Base-by-base conservation (phyloP, 2,329 filamentous ascomycete genomes). In the Alternaria arborescens region DNA sequence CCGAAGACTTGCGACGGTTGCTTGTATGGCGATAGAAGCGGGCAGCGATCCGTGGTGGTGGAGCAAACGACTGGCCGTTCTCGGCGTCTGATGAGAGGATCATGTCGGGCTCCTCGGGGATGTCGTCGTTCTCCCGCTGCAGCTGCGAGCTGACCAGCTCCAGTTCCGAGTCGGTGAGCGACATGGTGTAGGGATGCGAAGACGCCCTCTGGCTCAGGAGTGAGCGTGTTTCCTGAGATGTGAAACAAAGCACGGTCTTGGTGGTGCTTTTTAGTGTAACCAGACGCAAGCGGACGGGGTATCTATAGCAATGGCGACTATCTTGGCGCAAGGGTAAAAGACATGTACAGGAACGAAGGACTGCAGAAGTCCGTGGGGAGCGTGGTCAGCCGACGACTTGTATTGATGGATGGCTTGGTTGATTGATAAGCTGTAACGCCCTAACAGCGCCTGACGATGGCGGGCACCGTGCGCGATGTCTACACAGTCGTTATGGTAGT, bases 21-120 rank as follows among this genome's bases (percentile, higher is more conserved):
- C 88, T 87, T 5, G 85, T 86, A 62, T 88, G 74, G 66, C 82
- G 86, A 79, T 91, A 91, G 82, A 94, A 92, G 65, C 91, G 90
- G 55, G 91, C 91, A 69, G 91, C 91, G 73, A 94, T 90, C 73
- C 89, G 90, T 30, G 91, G 88, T 54, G 91, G 91, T 46, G 91
- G 91, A 53, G 88, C 87, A 73, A 87, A 85, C 65, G 82, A 75
- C 58, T 77, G 75, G 56, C 76, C 66, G 58, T 71, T 70, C 51
- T 76, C 76, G 52, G 73, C 76, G 55, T 76, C 78, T 60, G 81
- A 77, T 61, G 78, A 78, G 58, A 76, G 73, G 24, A 77, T 61
- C 71, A 79, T 78, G 63, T 80, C 79, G 50, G 73, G 70, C 67
- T 80, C 79, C 62, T 81, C 78, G 36, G 77, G 77, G 34, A 80